Percentiles rank a stretch among this genome's conserved stretches.
Evolutionary conservation across 371 early-diverging fungal genomes (phyloP).

Genomic region (Lichtheimia corymbifera): DNA sequence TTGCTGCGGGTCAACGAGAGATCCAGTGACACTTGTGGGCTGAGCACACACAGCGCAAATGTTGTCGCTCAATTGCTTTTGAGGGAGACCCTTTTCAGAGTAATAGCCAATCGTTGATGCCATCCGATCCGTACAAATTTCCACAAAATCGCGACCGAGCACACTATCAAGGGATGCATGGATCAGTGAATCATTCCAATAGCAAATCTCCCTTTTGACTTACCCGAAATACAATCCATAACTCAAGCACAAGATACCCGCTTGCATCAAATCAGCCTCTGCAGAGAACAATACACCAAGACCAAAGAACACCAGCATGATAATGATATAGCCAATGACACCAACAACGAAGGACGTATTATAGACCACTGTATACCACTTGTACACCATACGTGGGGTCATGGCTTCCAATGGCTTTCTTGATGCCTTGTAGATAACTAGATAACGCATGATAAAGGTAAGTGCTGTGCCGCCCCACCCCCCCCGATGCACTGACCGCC

Average conservation of each 20-base stretch:
- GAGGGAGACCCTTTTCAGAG: conserved; percentile 68
- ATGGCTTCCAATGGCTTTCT: conserved; percentile 66
- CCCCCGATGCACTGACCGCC: background rate
- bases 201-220: background rate
- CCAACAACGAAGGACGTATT: conserved; percentile 67
- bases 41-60: conserved; percentile 87
- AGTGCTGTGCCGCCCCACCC: background rate
- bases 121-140: conserved; percentile 83
- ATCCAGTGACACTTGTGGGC: conserved; percentile 25
- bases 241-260: conserved; percentile 51
- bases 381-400: conserved; percentile 72
- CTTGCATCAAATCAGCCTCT: conserved; percentile 44
- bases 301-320: conserved; percentile 63
- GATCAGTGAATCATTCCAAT: background rate
- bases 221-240: conserved; percentile 80
- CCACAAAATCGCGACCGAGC: conserved; percentile 83
- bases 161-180: conserved; percentile 38
- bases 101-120: conserved; percentile 79
- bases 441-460: background rate
- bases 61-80: conserved; percentile 68
- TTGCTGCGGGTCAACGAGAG: conserved; percentile 29
- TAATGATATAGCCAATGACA: conserved; percentile 56
- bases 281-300: conserved; percentile 44
- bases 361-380: conserved; percentile 68
- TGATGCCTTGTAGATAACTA: conserved; percentile 60